phyloP scores from a whole-genome alignment of 805 yeast species.

The Teunomyces aglyptinius region DNA sequence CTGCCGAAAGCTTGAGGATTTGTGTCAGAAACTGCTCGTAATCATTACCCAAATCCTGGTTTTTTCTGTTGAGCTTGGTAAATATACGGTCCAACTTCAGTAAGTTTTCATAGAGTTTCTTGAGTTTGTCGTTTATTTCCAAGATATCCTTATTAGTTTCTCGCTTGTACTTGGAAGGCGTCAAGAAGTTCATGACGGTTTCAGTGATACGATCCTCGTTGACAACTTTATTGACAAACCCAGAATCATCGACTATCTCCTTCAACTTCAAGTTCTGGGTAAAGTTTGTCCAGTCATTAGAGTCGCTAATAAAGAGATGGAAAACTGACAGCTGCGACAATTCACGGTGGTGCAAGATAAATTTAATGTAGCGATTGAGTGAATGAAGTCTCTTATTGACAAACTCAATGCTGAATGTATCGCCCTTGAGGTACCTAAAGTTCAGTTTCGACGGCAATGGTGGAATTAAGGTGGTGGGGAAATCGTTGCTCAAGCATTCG shows the following conservation, averaged over 20 bases:
- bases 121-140: constrained; percentile 73
- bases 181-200: constrained; percentile 89
- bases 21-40: constrained; percentile 70
- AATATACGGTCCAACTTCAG: constrained; percentile 76
- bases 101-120: constrained; percentile 81
- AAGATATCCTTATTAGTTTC: constrained; percentile 68
- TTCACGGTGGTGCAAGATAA: constrained; percentile 72
- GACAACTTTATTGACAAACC: constrained; percentile 38
- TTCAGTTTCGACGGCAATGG: constrained; percentile 93
- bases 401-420: constrained; percentile 81
- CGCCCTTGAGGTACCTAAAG: constrained; percentile 90
- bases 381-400: constrained; percentile 81
- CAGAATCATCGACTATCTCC: constrained; percentile 14
- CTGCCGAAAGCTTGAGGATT: constrained; percentile 60
- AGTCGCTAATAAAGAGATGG: constrained; percentile 65
- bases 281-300: constrained; percentile 71
- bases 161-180: constrained; percentile 59
- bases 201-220: constrained; percentile 84
- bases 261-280: constrained; percentile 51
- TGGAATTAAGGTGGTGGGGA: constrained; percentile 83
- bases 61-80: constrained; percentile 65
- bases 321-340: constrained; percentile 68
- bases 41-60: constrained; percentile 71
- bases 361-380: constrained; percentile 67
- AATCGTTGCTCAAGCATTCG: constrained; percentile 71